Evolutionary conservation across 2,329 filamentous ascomycete species (phyloP), one percentile per base, ranked within the genome.

Genomic region (Lachnellula arida): DNA sequence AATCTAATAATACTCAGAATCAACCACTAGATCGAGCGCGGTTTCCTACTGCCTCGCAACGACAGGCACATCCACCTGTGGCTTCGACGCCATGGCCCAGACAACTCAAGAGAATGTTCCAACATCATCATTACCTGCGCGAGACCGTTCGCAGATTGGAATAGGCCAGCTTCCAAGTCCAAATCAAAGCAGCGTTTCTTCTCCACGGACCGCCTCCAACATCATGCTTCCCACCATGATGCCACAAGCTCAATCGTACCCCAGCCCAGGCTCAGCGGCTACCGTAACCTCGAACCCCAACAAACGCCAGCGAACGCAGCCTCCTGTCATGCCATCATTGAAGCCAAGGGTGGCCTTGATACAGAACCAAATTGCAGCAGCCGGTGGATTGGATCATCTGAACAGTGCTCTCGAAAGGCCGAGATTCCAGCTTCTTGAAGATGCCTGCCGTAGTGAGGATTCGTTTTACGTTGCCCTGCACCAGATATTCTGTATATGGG

Each of bases 381-480:
- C 53, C 63, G 60, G 65, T 55, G 56, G 60, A n/a, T 8, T 54
- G n/a, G 43, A 51, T 49, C 69, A 57, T 49, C 60, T 63, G 17
- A 68, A 68, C 53, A 60, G 49, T 40, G 63, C 63, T 4, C 64
- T 77, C 2, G 81, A 81, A 57, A 64, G 67, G 46, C 73, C 73
- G 23, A 77, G 87, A 32, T 73, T 83, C 35, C 60, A 68, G n/a
- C 74, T 88, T 7, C 71, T 91, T 12, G 65, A 61, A 25, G 73
- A 81, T 23, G 87, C 87, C 1, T 86, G 83, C 60, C 44, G 59
- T 1, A 63, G 67, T 0, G 69, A 76, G 4, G 88, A 92, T 67
- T 59, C 74, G 47, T 82, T 88, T 65, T 91, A 86, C 66, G 63
- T 91, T 49, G 74, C 78, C 5, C 67, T 88, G 12, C 86, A 89